A percentile compares a stretch with the other conserved stretches of the same genome.
phyloP scores from a whole-genome alignment of 1,139 yeast species.

The Nakaseomyces bracarensis region DNA sequence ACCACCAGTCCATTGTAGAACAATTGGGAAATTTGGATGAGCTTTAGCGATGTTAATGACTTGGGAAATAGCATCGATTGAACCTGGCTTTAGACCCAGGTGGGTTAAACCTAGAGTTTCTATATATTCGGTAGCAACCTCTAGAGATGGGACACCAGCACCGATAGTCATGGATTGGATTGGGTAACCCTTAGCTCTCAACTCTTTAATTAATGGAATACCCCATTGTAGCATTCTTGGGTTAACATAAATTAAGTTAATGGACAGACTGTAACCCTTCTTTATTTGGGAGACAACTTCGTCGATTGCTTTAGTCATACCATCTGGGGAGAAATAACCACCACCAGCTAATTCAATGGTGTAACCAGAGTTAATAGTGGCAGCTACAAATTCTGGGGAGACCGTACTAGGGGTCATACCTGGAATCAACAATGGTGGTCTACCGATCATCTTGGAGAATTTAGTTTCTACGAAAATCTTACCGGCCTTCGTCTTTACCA shows the following conservation, averaged over 20 bases:
- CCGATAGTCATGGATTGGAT: slow-evolving; percentile 94
- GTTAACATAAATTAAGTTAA: slow-evolving; percentile 89
- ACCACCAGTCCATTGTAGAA: slow-evolving; percentile 99
- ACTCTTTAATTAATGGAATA: slow-evolving; percentile 83
- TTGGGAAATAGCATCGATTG: slow-evolving; percentile 83
- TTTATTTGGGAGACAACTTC: slow-evolving; percentile 53
- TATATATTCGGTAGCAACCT: slow-evolving; percentile 94
- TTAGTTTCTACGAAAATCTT: slow-evolving; percentile 84
- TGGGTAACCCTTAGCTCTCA: slow-evolving; percentile 90
- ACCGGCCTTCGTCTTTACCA: slow-evolving; percentile 65
- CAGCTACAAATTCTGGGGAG: slow-evolving; percentile 86
- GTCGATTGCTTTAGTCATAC: slow-evolving; percentile 69
- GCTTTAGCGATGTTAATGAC: slow-evolving; percentile 88
- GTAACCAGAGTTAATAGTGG: slow-evolving; percentile 91
- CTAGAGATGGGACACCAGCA: slow-evolving; percentile 98
- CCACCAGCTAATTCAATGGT: slow-evolving; percentile 98
- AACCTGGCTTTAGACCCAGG: slow-evolving; percentile 95
- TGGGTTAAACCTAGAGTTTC: slow-evolving; percentile 87
- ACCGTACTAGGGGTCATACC: slow-evolving; percentile 99
- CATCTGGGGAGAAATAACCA: slow-evolving; percentile 75
- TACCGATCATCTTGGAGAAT: slow-evolving; percentile 83
- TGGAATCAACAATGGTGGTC: slow-evolving; percentile 95
- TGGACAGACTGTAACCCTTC: slow-evolving; percentile 86
- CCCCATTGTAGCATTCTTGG: slow-evolving; percentile 99
- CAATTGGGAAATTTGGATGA: slow-evolving; percentile 92